Base-by-base conservation (phyloP, 164 flowering plant genomes). In the Liquidambar formosana region DNA sequence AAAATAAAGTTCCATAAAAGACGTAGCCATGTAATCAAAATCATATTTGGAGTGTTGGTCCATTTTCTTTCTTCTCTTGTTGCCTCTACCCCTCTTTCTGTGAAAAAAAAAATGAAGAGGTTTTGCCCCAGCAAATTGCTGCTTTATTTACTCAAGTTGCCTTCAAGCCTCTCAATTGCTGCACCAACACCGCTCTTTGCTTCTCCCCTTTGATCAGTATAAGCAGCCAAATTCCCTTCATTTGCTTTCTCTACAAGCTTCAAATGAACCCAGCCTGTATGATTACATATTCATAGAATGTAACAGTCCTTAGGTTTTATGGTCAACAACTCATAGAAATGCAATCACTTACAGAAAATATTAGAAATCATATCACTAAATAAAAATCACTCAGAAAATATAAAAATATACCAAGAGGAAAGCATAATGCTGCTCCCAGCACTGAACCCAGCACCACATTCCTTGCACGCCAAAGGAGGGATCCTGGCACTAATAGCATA, bases 341-440 rank as follows among this genome's bases (percentile, higher is more conserved):
- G 41, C 2, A 33, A 6, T 33, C 6, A 33, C 6, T 33, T 33
- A 33, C 6, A 33, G 6, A 2, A 33, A 21, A 54, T 5, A 54
- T 5, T 13, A 6, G 27, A 22, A n/a, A 10, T 54, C n/a, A 54
- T 53, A 13, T 53, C 10, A 53, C 10, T 5, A 19, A 19, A 21
- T 15, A 23, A 0, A 46, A 59, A 45, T 1, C 13, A 33, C 41
- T 25, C 12, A 12, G 60, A 61, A n/a, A n/a, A n/a, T n/a, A n/a
- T n/a, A n/a, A n/a, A n/a, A n/a, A n/a, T n/a, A n/a, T 90, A 95
- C 99, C 99, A 27, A 93, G 81, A 61, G 99, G 99, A 63, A 92
- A 89, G 73, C 99, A 77, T 49, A 96, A n/a, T 51, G 87, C 91
- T 22, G 97, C 97, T 63, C 98, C 99, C 60, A 93, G 80, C 72